A percentile compares a stretch with the other conserved stretches of the same genome.
phyloP scores from a whole-genome alignment of 495 filamentous ascomycete genomes.

The Neurospora cerealis region DNA sequence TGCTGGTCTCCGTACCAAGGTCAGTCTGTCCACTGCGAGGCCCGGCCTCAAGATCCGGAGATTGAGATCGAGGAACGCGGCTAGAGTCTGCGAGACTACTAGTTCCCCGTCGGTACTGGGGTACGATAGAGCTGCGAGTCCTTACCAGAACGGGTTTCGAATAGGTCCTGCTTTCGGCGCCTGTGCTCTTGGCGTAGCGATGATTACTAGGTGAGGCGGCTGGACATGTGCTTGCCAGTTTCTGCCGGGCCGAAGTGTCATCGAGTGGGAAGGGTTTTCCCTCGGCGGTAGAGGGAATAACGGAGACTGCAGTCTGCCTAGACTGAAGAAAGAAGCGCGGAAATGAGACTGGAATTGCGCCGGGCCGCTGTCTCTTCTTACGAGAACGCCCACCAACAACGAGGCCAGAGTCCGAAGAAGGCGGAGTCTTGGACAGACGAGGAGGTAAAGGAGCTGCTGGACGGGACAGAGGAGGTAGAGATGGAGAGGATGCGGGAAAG shows the following conservation, averaged over 20 bases:
- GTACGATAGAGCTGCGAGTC: constrained; percentile 19
- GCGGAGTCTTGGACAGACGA: constrained; percentile 5
- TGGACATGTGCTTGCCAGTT: constrained; percentile 36
- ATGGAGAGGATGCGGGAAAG: constrained; percentile 10
- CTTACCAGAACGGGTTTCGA: constrained; percentile 47
- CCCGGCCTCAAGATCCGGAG: background rate
- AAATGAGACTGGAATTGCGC: constrained; percentile 25
- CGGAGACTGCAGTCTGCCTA: constrained; percentile 31
- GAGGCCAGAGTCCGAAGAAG: constrained; percentile 7
- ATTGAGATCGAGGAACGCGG: constrained; percentile 15
- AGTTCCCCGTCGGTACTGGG: constrained; percentile 14
- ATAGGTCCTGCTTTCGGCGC: constrained; percentile 41
- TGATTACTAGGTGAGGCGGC: constrained; percentile 19
- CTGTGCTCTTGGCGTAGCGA: constrained; percentile 34
- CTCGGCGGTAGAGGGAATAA: constrained; percentile 35
- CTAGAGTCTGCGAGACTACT: constrained; percentile 17
- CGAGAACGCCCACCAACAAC: constrained; percentile 4
- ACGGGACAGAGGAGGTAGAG: constrained; percentile 13
- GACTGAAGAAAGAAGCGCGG: constrained; percentile 26
- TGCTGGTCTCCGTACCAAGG: background rate
- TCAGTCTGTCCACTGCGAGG: background rate
- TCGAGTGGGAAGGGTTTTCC: constrained; percentile 36
- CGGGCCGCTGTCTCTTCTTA: background rate
- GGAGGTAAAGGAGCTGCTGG: constrained; percentile 14
- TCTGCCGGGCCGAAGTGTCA: constrained; percentile 31